Base-by-base conservation (phyloP, 257 asterid genomes). In the Ocimum tenuiflorum region DNA sequence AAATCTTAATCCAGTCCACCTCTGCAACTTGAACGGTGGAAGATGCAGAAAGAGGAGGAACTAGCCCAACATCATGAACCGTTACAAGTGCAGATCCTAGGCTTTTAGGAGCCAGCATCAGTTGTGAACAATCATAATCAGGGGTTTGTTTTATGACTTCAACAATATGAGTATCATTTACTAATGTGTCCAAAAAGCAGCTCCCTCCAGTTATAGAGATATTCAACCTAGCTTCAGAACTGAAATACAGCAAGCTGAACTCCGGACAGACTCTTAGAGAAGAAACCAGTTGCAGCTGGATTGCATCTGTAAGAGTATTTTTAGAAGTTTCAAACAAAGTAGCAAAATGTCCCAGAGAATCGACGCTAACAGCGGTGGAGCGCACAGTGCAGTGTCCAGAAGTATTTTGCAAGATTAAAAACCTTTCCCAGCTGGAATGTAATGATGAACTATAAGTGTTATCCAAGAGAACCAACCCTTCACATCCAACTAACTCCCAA, bases 161-260 rank as follows among this genome's bases (percentile, higher is more conserved):
- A 49, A 91, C 69, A 31, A 87, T 45, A 55, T 73, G 85, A 18
- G 86, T 85, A 61, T 89, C 83, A 63, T 91, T 91, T 18, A 89
- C 88, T 52, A 59, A 48, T 10, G 91, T 74, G 36, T 88, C 88
- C 71, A 85, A 53, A 53, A 70, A 82, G 56, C 91, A 84, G 75
- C 95, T 91, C 76, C 98, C 98, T 19, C 98, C 98, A 39, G 77
- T 73, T 68, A 91, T 78, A 50, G 95, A 88, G 71, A 91, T 86
- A 72, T 85, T 88, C 79, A 85, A 65, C 78, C 70, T 80, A 48
- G 98, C 91, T 66, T 84, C 85, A 9, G 81, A 77, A 71, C 78
- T 82, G 84, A 82, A 83, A 77, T 75, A 89, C 79, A 91, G 69
- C 85, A 89, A 71, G 78, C 90, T 74, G 72, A 75, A 82, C 65